Percentiles rank a stretch among this genome's conserved stretches.
Conservation (phyloP, 129 eudicot species). For the Apium graveolens region DNA sequence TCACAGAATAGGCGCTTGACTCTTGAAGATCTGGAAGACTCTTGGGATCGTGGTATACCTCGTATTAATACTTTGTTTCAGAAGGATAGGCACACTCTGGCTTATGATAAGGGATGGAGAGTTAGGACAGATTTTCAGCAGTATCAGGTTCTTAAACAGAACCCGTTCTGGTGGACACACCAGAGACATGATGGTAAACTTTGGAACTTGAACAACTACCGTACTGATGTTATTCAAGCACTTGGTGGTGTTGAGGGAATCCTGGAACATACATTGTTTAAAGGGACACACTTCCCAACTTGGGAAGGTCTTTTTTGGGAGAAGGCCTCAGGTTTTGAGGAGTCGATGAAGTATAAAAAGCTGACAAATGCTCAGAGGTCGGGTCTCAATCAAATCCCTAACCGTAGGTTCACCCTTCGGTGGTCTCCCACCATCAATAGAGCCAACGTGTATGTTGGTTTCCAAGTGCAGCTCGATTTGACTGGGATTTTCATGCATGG, state of each 20-base stretch:
- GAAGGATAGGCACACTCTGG: slow-evolving; percentile 95
- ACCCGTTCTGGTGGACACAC: slow-evolving; percentile 99
- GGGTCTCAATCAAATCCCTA: slow-evolving; percentile 95
- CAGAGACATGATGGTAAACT: slow-evolving; percentile 99
- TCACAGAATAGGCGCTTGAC: slow-evolving; percentile 95
- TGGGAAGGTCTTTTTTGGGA: slow-evolving; percentile 99
- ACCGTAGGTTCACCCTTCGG: slow-evolving; percentile 96
- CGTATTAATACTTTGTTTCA: slow-evolving; percentile 93
- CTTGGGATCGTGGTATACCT: slow-evolving; percentile 99
- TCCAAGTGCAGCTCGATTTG: slow-evolving; percentile 98
- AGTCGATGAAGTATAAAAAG: slow-evolving; percentile 98
- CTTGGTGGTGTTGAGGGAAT: slow-evolving; percentile 98
- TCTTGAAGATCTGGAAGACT: slow-evolving; percentile 93
- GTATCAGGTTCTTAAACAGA: slow-evolving; percentile 89
- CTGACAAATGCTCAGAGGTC: slow-evolving; percentile 96
- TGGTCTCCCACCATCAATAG: slow-evolving; percentile 98
- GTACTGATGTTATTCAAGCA: slow-evolving; percentile 98
- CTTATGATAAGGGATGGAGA: slow-evolving; percentile 99
- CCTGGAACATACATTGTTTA: slow-evolving; percentile 89
- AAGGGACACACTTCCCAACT: slow-evolving; percentile 98
- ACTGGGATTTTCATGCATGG: slow-evolving; percentile 99
- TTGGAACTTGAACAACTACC: slow-evolving; percentile 91
- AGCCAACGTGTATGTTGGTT: slow-evolving; percentile 97
- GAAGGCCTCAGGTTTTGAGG: slow-evolving; percentile 99
- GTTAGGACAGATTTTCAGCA: slow-evolving; percentile 97